Conservation (phyloP, 2,329 filamentous ascomycete species). For the Ascosphaera pollenicola region DNA sequence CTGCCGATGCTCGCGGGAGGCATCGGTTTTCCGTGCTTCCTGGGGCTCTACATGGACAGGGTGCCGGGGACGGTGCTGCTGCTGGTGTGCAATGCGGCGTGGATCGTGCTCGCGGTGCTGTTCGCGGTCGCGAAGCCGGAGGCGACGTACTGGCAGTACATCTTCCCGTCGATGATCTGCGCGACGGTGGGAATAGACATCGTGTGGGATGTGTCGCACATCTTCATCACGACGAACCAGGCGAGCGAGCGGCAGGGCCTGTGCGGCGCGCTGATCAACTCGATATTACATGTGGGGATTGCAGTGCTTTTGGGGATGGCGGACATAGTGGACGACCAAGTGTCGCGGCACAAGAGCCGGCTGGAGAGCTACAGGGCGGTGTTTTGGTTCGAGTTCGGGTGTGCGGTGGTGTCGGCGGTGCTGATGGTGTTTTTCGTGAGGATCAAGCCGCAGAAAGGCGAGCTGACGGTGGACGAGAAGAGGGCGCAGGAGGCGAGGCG, state of each 20-base stretch:
- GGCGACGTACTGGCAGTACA: constrained; percentile 46
- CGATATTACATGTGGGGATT: constrained; percentile 47
- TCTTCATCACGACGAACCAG: constrained; percentile 55
- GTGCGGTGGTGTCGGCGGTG: constrained; percentile 28
- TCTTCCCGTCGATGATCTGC: constrained; percentile 41
- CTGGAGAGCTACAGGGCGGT: constrained; percentile 38
- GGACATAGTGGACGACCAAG: constrained; percentile 36
- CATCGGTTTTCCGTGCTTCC: constrained; percentile 37
- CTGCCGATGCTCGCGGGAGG: constrained; percentile 46
- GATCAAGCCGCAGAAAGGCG: constrained; percentile 33
- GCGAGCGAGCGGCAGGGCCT: constrained; percentile 45
- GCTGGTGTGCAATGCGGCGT: constrained; percentile 37
- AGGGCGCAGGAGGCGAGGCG: constrained; percentile 8
- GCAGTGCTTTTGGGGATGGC: constrained; percentile 49
- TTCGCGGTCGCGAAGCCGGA: constrained; percentile 40
- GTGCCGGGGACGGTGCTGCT: constrained; percentile 41
- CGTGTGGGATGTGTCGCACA: constrained; percentile 50
- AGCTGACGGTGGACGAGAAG: constrained; percentile 36
- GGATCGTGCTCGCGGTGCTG: constrained; percentile 34
- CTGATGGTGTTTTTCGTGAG: constrained; percentile 32
- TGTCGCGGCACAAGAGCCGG: constrained; percentile 19
- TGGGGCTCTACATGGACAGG: constrained; percentile 45
- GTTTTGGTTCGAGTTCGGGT: constrained; percentile 41
- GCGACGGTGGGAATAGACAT: constrained; percentile 55
- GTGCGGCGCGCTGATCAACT: constrained; percentile 50